phyloP scores from a whole-genome alignment of 2,329 filamentous ascomycete species.

The Neofusicoccum parvum region DNA sequence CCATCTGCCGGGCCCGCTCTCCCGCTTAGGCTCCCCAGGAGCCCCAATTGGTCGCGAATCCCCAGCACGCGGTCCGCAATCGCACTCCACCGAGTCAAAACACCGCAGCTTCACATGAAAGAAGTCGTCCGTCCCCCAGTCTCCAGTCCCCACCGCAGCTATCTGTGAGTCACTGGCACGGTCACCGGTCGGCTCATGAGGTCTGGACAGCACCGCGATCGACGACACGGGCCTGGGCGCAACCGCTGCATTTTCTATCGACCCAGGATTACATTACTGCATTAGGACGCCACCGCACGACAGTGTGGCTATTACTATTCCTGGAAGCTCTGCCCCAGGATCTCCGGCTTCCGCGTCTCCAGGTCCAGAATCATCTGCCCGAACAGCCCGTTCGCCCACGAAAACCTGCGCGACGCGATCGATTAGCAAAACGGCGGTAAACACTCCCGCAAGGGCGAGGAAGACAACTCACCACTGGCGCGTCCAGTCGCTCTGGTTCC shows the following conservation, averaged over 20 bases:
- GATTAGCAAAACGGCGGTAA: slow-evolving; percentile 6
- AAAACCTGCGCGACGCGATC: slow-evolving; percentile 35
- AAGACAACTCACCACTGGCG: slow-evolving; percentile 46
- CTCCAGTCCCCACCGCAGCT: neutral
- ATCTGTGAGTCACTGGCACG: slow-evolving; percentile 12
- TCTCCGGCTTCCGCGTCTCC: slow-evolving; percentile 45
- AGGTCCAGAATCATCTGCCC: slow-evolving; percentile 54
- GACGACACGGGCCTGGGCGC: neutral
- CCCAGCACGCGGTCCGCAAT: neutral
- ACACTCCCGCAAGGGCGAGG: neutral
- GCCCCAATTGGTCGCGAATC: neutral
- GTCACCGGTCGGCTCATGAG: slow-evolving; percentile 11
- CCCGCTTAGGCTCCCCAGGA: neutral
- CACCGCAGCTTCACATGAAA: slow-evolving; percentile 1
- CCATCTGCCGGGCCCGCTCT: slow-evolving; percentile 1
- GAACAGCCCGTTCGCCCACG: slow-evolving; percentile 56
- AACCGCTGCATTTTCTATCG: too few relatives aligned
- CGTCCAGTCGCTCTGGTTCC: slow-evolving; percentile 49
- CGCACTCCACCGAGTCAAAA: neutral
- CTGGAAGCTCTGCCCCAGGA: slow-evolving; percentile 49
- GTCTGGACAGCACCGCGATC: slow-evolving; percentile 2
- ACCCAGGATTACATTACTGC: slow-evolving; percentile 8
- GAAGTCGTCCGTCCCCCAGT: neutral
- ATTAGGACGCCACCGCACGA: neutral
- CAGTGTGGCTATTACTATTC: neutral